Evolutionary conservation across 1,284 basidiomycete genomes (phyloP), one percentile per base, ranked within the genome.

Genomic region (Inonotus hispidus): DNA sequence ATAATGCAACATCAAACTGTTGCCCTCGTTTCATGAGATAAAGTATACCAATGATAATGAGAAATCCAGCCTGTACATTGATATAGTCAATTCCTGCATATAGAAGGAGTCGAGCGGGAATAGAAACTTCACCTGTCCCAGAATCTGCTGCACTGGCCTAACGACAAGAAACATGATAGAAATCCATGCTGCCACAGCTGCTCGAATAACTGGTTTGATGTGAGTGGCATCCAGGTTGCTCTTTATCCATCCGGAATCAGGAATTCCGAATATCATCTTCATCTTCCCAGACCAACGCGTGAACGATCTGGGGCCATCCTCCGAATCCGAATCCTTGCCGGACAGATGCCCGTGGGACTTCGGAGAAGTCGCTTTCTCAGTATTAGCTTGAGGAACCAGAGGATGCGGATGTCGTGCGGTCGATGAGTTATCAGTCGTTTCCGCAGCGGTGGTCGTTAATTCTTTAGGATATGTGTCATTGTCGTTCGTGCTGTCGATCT

Each of bases 161-260:
- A 73, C 70, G 29, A 74, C 61, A 10, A 73, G 49, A 39, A 71
- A 59, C 45, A 73, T 29, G 60, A 72, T 56, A 52, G 66, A 68
- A 53, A 73, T 66, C 72, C 71, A 73, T 7, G 68, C 69, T 5
- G 69, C 65, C 50, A 73, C 52, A 0, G 69, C 64, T 10, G 66
- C 66, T 10, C 72, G 68, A 10, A 73, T 58, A 43, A 70, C 67
- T 11, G 72, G 72, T 59, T 73, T 72, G 53, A 60, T 11, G 27
- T 53, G 61, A n/a, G 57, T 43, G 14, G 58, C 47, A 45, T 62
- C 60, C 19, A 62, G 10, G 16, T 62, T 62, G 11, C 47, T 62
- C 4, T 16, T 45, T 58, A 57, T 53, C 60, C 60, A 62, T 1
- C 46, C 38, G 35, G 52, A 23, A 29, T 58, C 55, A 14, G 56